A percentile compares a stretch with the other conserved stretches of the same genome.
These are phyloP conservation scores for Penicillium malachiteum DNA, from an alignment of 495 filamentous ascomycete species.

Conservation along the genomic window DNA sequence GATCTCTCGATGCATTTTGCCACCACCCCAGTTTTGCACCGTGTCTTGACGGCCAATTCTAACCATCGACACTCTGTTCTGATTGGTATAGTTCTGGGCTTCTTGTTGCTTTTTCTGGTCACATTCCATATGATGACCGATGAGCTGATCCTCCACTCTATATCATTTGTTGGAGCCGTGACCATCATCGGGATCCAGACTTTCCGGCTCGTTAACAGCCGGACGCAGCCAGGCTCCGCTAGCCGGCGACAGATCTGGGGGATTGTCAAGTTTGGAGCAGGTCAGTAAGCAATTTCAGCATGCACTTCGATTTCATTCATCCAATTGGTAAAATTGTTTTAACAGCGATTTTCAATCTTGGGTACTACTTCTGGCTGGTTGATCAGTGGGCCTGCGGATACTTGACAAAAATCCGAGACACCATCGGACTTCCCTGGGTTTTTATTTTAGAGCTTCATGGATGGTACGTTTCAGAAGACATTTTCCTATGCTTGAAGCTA, in stretches of 20 bases:
- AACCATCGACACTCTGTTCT: slow-evolving; percentile 21
- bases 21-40: slow-evolving; percentile 50
- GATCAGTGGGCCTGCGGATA: slow-evolving; percentile 26
- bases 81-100: slow-evolving; percentile 28
- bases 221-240: slow-evolving; percentile 11
- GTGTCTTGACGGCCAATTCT: slow-evolving; percentile 45
- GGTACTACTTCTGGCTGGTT: slow-evolving; percentile 25
- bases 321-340: no score
- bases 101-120: slow-evolving; percentile 34
- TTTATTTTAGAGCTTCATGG: slow-evolving; percentile 58
- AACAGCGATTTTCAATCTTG: slow-evolving; percentile 27
- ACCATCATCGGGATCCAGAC: slow-evolving; percentile 33
- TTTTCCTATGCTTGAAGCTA: no score
- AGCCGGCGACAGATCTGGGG: slow-evolving; percentile 13
- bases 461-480: no score
- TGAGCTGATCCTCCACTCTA: slow-evolving; percentile 28
- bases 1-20: slow-evolving; percentile 60
- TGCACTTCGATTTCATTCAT: no score
- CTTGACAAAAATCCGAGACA: slow-evolving; percentile 10
- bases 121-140: slow-evolving; percentile 46
- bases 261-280: slow-evolving; percentile 21
- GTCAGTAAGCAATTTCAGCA: no score
- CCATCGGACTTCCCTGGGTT: slow-evolving; percentile 44
- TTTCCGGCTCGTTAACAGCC: slow-evolving; percentile 21
- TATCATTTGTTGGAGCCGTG: slow-evolving; percentile 17